phyloP scores from a whole-genome alignment of 139 green algal species.

The Penium margaritaceum region DNA sequence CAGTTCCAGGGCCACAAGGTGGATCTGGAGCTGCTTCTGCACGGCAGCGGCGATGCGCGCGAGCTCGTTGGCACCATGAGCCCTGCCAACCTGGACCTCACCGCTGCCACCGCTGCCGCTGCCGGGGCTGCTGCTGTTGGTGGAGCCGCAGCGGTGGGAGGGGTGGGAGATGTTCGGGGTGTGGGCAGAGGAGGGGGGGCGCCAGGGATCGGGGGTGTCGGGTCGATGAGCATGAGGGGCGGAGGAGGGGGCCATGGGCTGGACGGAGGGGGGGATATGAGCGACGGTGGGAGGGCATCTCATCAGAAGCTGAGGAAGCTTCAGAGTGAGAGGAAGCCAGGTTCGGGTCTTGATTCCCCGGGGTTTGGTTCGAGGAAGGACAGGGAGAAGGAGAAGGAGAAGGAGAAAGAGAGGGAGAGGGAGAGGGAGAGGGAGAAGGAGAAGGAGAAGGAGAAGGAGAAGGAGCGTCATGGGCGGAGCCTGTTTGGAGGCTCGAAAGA shows the following conservation, averaged over 20 bases:
- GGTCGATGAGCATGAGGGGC: too few relatives aligned
- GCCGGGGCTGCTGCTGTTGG: neutral
- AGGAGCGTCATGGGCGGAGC: slow-evolving; percentile 3
- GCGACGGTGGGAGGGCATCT: too few relatives aligned
- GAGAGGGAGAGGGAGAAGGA: neutral
- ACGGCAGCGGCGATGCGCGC: neutral
- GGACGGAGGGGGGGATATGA: too few relatives aligned
- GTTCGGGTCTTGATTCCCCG: too few relatives aligned
- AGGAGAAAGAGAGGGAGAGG: neutral
- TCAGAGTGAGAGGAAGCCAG: neutral
- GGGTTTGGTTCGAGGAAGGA: neutral
- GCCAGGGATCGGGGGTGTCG: too few relatives aligned
- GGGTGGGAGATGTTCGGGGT: too few relatives aligned
- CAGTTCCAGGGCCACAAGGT: neutral
- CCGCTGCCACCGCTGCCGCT: neutral
- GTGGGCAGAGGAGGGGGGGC: too few relatives aligned
- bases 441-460: neutral
- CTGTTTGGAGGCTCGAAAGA: too few relatives aligned
- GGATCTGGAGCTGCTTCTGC: slow-evolving; percentile 1
- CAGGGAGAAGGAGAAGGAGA: slow-evolving; percentile 5
- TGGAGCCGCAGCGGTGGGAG: neutral
- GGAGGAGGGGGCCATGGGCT: too few relatives aligned
- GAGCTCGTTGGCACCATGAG: slow-evolving; percentile 6
- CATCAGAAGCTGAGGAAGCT: neutral
- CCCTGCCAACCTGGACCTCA: neutral